Percentiles rank a stretch among this genome's conserved stretches.
Evolutionary conservation across 73 alveolate species (phyloP).

Genomic region (Paramecium biaurelia): DNA sequence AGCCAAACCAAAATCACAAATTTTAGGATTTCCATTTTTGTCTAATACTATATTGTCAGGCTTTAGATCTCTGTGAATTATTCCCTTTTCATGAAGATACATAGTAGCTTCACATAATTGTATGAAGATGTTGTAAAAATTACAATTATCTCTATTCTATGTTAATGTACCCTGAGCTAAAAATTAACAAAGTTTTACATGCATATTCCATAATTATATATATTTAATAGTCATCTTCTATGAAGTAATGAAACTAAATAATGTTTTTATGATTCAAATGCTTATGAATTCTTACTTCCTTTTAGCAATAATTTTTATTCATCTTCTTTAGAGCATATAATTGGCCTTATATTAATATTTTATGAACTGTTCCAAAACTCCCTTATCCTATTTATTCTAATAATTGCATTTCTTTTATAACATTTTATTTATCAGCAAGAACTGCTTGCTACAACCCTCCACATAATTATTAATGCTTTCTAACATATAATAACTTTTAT

Average conservation of each 20-base stretch:
- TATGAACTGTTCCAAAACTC: constrained; percentile 5
- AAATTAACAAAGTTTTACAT: background rate
- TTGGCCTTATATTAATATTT: background rate
- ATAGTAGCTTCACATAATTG: constrained; percentile 9
- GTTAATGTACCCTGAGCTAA: background rate
- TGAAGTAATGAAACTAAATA: background rate
- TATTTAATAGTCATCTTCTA: background rate
- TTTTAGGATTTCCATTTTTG: constrained; percentile 30
- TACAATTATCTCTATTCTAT: background rate
- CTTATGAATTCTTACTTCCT: constrained; percentile 1
- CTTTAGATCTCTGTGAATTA: constrained; percentile 70
- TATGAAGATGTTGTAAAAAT: background rate
- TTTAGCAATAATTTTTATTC: background rate
- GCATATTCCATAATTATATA: constrained; percentile 31
- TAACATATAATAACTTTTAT: background rate
- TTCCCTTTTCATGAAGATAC: constrained; percentile 52
- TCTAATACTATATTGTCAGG: constrained; percentile 72
- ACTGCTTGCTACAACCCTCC: background rate
- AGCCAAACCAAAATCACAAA: constrained; percentile 68
- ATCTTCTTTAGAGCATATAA: background rate
- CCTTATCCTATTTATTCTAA: background rate
- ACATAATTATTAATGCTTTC: background rate
- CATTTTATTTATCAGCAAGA: background rate
- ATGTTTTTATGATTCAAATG: background rate
- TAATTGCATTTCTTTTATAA: background rate